Base-by-base conservation (phyloP, 495 filamentous ascomycete genomes). In the Neurospora sp. region DNA sequence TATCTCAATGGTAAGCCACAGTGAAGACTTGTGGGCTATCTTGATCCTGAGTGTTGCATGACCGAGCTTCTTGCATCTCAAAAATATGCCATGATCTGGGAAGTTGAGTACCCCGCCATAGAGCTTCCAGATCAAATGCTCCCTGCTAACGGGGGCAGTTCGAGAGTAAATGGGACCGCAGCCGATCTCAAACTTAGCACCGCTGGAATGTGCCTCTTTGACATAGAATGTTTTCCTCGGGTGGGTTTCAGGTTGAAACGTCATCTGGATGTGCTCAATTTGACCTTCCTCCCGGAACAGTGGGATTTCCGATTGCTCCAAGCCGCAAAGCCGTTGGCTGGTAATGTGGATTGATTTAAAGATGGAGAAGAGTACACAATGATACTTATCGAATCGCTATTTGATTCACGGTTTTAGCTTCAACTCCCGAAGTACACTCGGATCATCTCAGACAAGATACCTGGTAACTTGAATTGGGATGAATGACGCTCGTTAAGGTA, bases 81-180 rank as follows among this genome's bases (percentile, higher is more conserved):
- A 46, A 4, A 0, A 7, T 11, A 27, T 27, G 11, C 48, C 48
- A 14, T 11, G 14, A 5, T 22, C n/a, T 11, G 46, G 46, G 20
- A 22, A 22, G n/a, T 3, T 46, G n/a, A 2, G 1, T 48, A 0
- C 3, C 1, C 1, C 0, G 1, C 20, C n/a, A 48, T 20, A 48
- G 46, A 3, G 4, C 1, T 11, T 12, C 46, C 46, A 48, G 46
- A 9, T 11, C n/a, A 22, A 48, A 48, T 0, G n/a, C 1, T 6
- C 18, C 44, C 22, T 22, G n/a, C 3, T 20, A 48, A 2, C 0
- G 10, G n/a, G 1, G 2, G 1, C 22, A 12, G 46, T 12, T 22
- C 0, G 10, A 35, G 35, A 35, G 31, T 0, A 0, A 35, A 0
- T 35, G 0, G 4, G 6, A 2, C 2, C n/a, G 35, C 0, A 35